Conservation (phyloP, 108 stramenopile species). For the Mediolabrus comicus region DNA sequence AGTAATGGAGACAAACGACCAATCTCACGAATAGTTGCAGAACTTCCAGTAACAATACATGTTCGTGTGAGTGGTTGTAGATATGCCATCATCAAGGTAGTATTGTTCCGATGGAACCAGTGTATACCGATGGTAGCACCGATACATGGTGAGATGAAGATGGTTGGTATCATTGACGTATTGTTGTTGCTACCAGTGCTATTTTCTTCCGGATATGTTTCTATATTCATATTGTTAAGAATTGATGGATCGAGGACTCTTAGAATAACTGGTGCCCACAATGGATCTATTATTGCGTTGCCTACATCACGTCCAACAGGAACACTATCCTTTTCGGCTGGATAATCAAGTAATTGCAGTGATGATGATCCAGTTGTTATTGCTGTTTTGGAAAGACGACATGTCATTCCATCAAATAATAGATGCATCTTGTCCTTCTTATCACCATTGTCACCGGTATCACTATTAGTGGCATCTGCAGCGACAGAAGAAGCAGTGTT, state of each 20-base stretch:
- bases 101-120: slow-evolving; percentile 9
- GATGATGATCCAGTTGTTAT: too few species aligned
- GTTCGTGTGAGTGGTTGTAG: not conserved
- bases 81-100: not conserved
- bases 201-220: too few species aligned
- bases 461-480: not conserved
- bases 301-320: not conserved
- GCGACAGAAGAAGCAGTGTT: not conserved
- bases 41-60: slow-evolving; percentile 7
- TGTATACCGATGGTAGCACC: slow-evolving; percentile 41
- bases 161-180: not conserved
- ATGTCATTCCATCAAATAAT: not conserved
- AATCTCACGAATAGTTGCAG: slow-evolving; percentile 34
- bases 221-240: too few species aligned
- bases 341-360: too few species aligned
- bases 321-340: too few species aligned
- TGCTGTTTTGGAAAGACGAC: not conserved
- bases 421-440: too few species aligned
- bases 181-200: too few species aligned
- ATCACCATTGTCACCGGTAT: too few species aligned
- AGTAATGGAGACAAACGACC: slow-evolving; percentile 25
- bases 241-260: too few species aligned
- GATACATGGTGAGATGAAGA: slow-evolving; percentile 36
- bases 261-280: not conserved
- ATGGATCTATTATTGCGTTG: not conserved